phyloP scores from a whole-genome alignment of 2,329 filamentous ascomycete genomes.

The Cordyceps tenuipes region DNA sequence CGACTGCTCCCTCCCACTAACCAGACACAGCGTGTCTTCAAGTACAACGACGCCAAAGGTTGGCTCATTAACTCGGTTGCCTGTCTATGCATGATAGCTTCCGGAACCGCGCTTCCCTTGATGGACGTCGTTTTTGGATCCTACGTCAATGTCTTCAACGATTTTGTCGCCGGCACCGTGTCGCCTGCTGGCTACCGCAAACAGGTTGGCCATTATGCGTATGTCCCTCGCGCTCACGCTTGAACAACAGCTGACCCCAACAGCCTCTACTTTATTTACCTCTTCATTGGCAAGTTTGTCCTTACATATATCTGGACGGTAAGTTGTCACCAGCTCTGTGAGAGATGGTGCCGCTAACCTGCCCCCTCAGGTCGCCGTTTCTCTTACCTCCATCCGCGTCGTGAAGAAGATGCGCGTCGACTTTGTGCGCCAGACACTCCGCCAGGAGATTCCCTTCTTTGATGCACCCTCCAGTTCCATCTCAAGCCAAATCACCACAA shows the following conservation, averaged over 20 bases:
- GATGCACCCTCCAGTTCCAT: slow-evolving; percentile 38
- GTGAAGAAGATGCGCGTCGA: slow-evolving; percentile 29
- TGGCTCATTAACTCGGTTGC: slow-evolving; percentile 30
- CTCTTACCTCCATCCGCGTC: slow-evolving; percentile 29
- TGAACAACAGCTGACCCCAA: not conserved
- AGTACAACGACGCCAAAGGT: slow-evolving; percentile 30
- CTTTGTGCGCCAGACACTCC: slow-evolving; percentile 29
- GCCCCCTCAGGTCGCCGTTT: slow-evolving; percentile 26
- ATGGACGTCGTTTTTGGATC: slow-evolving; percentile 53
- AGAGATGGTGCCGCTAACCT: not conserved
- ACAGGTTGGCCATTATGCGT: slow-evolving; percentile 38
- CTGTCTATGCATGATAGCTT: slow-evolving; percentile 27
- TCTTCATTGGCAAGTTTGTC: slow-evolving; percentile 46
- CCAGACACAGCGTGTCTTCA: slow-evolving; percentile 26
- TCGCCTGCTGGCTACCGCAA: slow-evolving; percentile 39
- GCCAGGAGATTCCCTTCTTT: slow-evolving; percentile 49
- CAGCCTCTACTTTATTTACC: slow-evolving; percentile 49
- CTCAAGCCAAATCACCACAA: slow-evolving; percentile 39
- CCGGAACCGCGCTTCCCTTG: slow-evolving; percentile 36
- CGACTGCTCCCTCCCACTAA: not conserved
- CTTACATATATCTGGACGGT: slow-evolving; percentile 49
- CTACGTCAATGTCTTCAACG: slow-evolving; percentile 46
- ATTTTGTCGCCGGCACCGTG: slow-evolving; percentile 40
- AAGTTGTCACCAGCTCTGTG: slow-evolving; percentile 11
- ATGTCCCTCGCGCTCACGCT: slow-evolving; percentile 17